Conservation (phyloP, 192 early-diverging fungal genomes). For the Entophlyctis luteolus region DNA sequence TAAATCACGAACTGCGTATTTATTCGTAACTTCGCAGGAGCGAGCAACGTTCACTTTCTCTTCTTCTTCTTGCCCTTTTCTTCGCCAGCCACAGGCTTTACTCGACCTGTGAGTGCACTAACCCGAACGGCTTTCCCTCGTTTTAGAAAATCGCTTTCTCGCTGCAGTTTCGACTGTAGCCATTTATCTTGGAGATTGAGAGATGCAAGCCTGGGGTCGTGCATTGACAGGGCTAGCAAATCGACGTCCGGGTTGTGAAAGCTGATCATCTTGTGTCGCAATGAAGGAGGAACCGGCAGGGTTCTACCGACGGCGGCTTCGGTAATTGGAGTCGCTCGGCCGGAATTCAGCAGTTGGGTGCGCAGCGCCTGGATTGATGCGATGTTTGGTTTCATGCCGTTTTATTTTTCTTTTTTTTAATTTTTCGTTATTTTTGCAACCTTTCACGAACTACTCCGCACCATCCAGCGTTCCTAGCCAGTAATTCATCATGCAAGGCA, state of each 20-base stretch:
- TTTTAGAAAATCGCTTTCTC: slow-evolving; percentile 14
- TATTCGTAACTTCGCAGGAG: neutral
- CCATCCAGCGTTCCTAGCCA: no score
- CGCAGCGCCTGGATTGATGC: no score
- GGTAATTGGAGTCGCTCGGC: neutral
- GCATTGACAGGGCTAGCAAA: neutral
- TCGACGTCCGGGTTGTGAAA: slow-evolving; percentile 19
- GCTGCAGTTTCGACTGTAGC: neutral
- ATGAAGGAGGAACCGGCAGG: neutral
- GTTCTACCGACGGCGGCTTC: neutral
- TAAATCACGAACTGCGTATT: neutral
- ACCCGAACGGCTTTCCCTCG: slow-evolving; percentile 14
- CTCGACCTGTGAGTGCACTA: slow-evolving; percentile 2
- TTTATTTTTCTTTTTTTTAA: slow-evolving; percentile 1
- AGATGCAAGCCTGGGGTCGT: neutral
- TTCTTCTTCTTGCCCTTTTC: slow-evolving; percentile 16
- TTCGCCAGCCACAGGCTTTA: neutral
- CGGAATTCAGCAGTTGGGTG: neutral
- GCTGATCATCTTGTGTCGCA: slow-evolving; percentile 1
- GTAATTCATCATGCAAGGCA: no score
- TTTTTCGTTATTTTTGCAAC: neutral
- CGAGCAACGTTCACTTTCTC: neutral
- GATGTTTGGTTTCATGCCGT: slow-evolving; percentile 12
- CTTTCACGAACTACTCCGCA: no score
- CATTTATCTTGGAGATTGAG: slow-evolving; percentile 4